Conservation (phyloP, 345 rosid species). For the Dipteronia sinensis region DNA sequence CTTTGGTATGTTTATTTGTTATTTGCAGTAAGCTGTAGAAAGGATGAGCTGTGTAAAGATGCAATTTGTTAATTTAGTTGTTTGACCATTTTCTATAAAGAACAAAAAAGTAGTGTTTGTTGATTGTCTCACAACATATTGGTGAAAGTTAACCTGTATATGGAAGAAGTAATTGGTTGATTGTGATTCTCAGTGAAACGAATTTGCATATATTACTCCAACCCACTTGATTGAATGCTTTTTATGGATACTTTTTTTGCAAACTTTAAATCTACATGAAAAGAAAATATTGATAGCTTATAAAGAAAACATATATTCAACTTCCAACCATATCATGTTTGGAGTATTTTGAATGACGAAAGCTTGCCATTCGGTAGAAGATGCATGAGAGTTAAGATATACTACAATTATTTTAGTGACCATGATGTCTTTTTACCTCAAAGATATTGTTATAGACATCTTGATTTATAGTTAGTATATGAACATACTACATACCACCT, state of each 20-base stretch:
- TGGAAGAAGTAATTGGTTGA: neutral
- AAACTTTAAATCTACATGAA: no score
- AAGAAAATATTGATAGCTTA: no score
- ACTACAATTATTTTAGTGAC: neutral
- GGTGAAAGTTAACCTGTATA: neutral
- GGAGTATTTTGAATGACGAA: constrained; percentile 3
- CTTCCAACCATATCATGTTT: neutral
- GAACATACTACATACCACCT: neutral
- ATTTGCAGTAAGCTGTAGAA: neutral
- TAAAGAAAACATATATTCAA: neutral
- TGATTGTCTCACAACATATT: neutral
- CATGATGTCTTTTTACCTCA: neutral
- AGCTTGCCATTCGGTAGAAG: neutral
- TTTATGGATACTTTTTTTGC: no score
- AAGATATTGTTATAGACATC: neutral
- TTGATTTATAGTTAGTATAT: neutral
- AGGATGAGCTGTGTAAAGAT: neutral
- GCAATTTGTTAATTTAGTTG: neutral
- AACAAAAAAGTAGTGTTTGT: neutral
- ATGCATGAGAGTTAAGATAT: neutral
- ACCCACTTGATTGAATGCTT: neutral
- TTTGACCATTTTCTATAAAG: neutral
- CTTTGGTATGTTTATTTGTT: neutral
- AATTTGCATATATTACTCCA: neutral
- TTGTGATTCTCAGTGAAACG: neutral